Evolutionary conservation across 345 rosid genomes (phyloP), one percentile per base, ranked within the genome.

Genomic region (Eucalyptus curtisii): DNA sequence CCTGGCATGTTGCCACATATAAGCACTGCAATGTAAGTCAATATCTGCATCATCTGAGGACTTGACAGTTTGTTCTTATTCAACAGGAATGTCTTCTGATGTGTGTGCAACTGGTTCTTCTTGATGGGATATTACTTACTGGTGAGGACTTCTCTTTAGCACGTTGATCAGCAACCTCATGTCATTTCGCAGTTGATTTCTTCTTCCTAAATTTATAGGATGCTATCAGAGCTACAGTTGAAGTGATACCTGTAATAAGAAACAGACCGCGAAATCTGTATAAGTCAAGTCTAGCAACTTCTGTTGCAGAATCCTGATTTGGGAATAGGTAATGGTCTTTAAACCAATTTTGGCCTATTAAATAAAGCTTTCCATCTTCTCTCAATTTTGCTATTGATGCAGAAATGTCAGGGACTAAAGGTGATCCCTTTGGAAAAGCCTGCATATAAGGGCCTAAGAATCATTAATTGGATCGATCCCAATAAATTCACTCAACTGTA

Each of bases 181-280:
- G 44, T 0, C 33, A 24, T 0, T 68, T 0, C 2, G 2, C 44
- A 68, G 44, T 33, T 68, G 42, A 68, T 17, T 68, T 9, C 10
- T 33, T 33, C 80, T 33, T 68, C 44, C 0, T 33, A 68, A 17
- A 17, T 68, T 19, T 68, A 0, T 68, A 86, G 86, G 87, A 87
- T n/a, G 89, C 85, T 30, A 61, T 27, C 19, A 91, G 49, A 84
- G 91, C 92, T 85, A 87, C 87, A 53, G 90, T 87, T 30, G 92
- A 89, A 76, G 89, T 49, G 11, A 53, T 66, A 30, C 90, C 94
- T 13, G 89, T 89, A 27, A 93, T 90, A 19, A 90, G 87, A 85
- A 91, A 89, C 49, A 93, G 91, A 17, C 93, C 93, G 15, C 92
- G 52, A 13, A 92, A 91, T 0, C 42, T 90, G 44, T 85, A 15